Percentiles rank a stretch among this genome's conserved stretches.
These are phyloP conservation scores for Baudoinia panamericana DNA, from an alignment of 495 filamentous ascomycete genomes.

Conservation along the genomic window DNA sequence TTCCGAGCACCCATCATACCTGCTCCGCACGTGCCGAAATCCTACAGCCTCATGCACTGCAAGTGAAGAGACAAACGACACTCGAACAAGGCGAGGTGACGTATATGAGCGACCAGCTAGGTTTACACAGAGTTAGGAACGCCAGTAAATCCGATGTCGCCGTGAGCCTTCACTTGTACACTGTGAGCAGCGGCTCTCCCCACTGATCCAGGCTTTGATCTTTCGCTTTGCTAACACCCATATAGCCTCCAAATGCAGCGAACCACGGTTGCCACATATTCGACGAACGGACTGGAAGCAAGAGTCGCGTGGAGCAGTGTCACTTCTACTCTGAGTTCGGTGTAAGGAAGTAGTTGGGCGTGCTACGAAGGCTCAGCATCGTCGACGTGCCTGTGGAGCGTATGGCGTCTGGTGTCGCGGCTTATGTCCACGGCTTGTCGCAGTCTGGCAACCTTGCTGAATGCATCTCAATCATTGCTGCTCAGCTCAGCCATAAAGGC, in stretches of 20 bases:
- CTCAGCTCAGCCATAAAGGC: no score
- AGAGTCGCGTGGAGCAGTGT: conserved; percentile 53
- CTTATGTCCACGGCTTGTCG: no score
- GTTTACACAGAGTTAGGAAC: conserved; percentile 73
- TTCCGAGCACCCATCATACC: conserved; percentile 11
- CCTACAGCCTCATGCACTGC: conserved; percentile 38
- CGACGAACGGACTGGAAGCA: conserved; percentile 56
- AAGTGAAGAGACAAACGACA: conserved; percentile 39
- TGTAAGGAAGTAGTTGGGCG: conserved; percentile 25
- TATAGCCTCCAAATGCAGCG: conserved; percentile 64
- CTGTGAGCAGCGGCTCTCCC: conserved; percentile 9
- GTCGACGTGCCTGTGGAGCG: no score
- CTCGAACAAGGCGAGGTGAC: conserved; percentile 54
- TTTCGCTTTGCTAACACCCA: neutral
- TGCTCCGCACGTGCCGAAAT: conserved; percentile 27
- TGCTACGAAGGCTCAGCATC: no score
- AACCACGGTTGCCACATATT: conserved; percentile 61
- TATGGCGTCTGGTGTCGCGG: no score
- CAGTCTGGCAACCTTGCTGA: no score
- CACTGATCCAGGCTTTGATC: neutral
- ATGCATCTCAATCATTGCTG: no score
- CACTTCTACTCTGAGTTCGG: conserved; percentile 44
- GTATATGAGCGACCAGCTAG: conserved; percentile 78
- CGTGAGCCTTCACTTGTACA: conserved; percentile 58
- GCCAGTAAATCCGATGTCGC: conserved; percentile 55